Evolutionary conservation across 805 yeast genomes (phyloP), one percentile per base, ranked within the genome.

Genomic region (Lipomyces sp.): DNA sequence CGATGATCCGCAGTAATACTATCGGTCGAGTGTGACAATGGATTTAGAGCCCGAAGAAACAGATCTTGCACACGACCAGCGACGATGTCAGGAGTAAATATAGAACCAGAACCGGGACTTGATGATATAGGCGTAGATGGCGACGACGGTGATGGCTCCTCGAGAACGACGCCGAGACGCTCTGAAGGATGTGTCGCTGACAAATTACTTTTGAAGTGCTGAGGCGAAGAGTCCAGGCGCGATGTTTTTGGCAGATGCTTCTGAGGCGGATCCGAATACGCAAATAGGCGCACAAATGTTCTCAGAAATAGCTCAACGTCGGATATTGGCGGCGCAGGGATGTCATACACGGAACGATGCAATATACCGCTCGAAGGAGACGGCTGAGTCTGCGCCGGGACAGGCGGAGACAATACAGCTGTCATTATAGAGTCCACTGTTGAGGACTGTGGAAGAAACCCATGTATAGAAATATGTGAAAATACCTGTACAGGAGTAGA

Each of bases 281-380:
- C 60, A 45, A 63, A 66, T 11, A 66, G 67, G n/a, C 39, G 53
- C 13, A 55, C 62, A 42, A 66, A 63, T 10, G 51, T 53, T 39
- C 55, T 34, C 35, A 63, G 63, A 37, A 66, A 66, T 8, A 59
- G 56, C 53, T 60, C 69, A 48, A 50, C 65, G 54, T 66, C 62
- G 6, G 66, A 11, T 7, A 58, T 64, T 11, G 69, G 60, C 54
- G 57, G 37, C 29, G 66, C 60, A 13, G 69, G 69, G 11, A 66
- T 32, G 53, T 66, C 69, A 51, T 48, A 63, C 6, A 57, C 60
- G 11, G 60, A 57, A 34, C 18, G 48, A 42, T 15, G 48, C 18
- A 8, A 11, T 4, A 11, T 42, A 7, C 8, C 2, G n/a, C n/a
- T 4, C 15, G 48, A 7, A 15, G 48, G 48, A 42, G 24, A 6